Base-by-base conservation (phyloP, 23 red algal genomes). In the Gracilaria vermiculophylla region DNA sequence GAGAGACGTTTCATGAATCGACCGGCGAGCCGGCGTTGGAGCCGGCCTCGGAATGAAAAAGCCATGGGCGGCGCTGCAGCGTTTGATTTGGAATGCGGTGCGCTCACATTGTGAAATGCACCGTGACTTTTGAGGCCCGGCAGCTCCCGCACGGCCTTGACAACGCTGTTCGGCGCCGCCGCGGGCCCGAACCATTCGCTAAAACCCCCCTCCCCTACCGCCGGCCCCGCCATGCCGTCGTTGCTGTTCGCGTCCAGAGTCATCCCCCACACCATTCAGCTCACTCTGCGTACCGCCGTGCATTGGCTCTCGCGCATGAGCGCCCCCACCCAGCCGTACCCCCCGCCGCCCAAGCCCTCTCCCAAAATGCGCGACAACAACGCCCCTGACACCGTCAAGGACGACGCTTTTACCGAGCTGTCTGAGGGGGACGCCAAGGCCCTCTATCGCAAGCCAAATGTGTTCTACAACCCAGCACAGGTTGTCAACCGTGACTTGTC, bases 391-490 rank as follows among this genome's bases (percentile, higher is more conserved):
- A 24, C 55, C 55, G 55, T 11, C 55, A 24, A 29, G 7, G 58
- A 54, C 28, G 29, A 34, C 1, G 28, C 19, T 20, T 73, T 48
- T 40, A 73, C 67, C 67, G 93, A 95, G 71, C 69, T 98, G 58
- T 29, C n/a, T 15, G 96, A 98, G 85, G 96, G 96, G 24, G 81
- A 66, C 27, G 96, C 92, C 12, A 72, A 42, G 43, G 92, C 72
- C 45, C 52, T 92, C 17, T 95, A 87, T 57, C 55, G 47, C 4
- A 95, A 85, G 23, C 92, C 92, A 34, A 48, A 92, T 24, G 92
- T 94, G n/a, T 98, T 98, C 80, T 94, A 94, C 71, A 98, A 98
- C 88, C 92, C 92, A 49, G 96, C 81, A n/a, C 96, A 98, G 80
- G 96, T 94, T 9, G 92, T 98, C 50, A 98, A 98, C 50, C 92